phyloP scores from a whole-genome alignment of 1,284 basidiomycete genomes.

The Taiwanofungus camphoratus region DNA sequence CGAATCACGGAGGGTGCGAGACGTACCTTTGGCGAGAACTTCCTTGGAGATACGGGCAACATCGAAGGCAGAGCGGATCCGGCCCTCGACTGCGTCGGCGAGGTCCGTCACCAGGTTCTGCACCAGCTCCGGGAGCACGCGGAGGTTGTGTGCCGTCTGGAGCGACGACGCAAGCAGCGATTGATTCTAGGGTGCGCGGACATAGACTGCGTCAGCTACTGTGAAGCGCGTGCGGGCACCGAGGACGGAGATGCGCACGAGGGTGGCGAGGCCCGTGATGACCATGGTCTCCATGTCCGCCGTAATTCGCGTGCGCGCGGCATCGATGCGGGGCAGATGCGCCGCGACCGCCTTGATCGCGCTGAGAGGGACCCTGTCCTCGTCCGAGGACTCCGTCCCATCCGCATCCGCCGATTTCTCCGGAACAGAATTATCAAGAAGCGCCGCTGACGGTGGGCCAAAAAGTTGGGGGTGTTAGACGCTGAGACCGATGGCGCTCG shows the following conservation, averaged over 20 bases:
- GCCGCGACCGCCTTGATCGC: slow-evolving; percentile 66
- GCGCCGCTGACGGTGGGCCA: slow-evolving; percentile 12
- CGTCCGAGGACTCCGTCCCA: slow-evolving; percentile 1
- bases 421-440: slow-evolving; percentile 13
- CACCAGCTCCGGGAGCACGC: slow-evolving; percentile 79
- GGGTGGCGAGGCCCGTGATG: slow-evolving; percentile 62
- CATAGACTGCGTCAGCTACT: too few relatives aligned
- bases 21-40: slow-evolving; percentile 66
- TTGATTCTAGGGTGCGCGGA: slow-evolving; percentile 87
- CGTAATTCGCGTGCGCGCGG: slow-evolving; percentile 63
- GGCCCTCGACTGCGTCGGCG: slow-evolving; percentile 76
- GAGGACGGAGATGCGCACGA: slow-evolving; percentile 44
- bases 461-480: slow-evolving; percentile 12
- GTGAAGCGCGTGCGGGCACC: too few relatives aligned
- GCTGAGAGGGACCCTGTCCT: slow-evolving; percentile 41
- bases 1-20: background rate
- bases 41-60: slow-evolving; percentile 81
- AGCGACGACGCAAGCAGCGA: slow-evolving; percentile 85
- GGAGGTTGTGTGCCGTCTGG: slow-evolving; percentile 92
- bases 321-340: slow-evolving; percentile 68
- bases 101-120: slow-evolving; percentile 77
- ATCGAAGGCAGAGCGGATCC: slow-evolving; percentile 83
- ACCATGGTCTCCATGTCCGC: slow-evolving; percentile 88
- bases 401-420: background rate
- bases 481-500: background rate